Evolutionary conservation across 2,329 filamentous ascomycete species (phyloP).

Genomic region (Epichloe bromicola): DNA sequence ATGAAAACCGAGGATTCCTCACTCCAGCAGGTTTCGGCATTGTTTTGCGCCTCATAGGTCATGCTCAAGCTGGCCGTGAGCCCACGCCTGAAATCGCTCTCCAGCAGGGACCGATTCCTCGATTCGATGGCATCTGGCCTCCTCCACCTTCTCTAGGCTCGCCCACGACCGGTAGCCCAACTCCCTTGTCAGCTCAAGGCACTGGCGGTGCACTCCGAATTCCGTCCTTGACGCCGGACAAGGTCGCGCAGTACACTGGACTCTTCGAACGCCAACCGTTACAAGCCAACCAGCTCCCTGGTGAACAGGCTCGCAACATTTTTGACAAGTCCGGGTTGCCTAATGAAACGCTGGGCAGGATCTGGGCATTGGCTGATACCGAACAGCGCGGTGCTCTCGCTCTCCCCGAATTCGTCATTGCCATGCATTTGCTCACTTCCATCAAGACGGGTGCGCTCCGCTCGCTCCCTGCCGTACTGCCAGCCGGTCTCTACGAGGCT

Average conservation of each 20-base stretch:
- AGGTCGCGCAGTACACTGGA: conserved; percentile 76
- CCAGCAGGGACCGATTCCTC: conserved; percentile 76
- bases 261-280: conserved; percentile 83
- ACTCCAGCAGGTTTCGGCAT: conserved; percentile 88
- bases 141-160: conserved; percentile 15
- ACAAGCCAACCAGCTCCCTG: conserved; percentile 59
- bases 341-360: conserved; percentile 82
- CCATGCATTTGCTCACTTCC: conserved; percentile 92
- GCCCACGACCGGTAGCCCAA: conserved; percentile 27
- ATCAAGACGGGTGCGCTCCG: conserved; percentile 76
- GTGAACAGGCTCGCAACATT: conserved; percentile 80
- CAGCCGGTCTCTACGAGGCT: conserved; percentile 79
- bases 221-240: conserved; percentile 75
- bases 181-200: conserved; percentile 40
- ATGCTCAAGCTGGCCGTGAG: conserved; percentile 78
- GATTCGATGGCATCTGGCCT: conserved; percentile 63
- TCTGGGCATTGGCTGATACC: conserved; percentile 91
- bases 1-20: conserved; percentile 86
- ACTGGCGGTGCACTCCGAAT: conserved; percentile 68
- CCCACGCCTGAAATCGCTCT: conserved; percentile 72
- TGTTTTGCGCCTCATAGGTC: conserved; percentile 85
- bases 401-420: conserved; percentile 87
- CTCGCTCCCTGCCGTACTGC: conserved; percentile 65
- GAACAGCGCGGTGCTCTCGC: conserved; percentile 82
- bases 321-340: conserved; percentile 87